Percentiles rank a stretch among this genome's conserved stretches.
These are phyloP conservation scores for Fraxinus cuspidata DNA, from an alignment of 257 asterid genomes.

Conservation along the genomic window DNA sequence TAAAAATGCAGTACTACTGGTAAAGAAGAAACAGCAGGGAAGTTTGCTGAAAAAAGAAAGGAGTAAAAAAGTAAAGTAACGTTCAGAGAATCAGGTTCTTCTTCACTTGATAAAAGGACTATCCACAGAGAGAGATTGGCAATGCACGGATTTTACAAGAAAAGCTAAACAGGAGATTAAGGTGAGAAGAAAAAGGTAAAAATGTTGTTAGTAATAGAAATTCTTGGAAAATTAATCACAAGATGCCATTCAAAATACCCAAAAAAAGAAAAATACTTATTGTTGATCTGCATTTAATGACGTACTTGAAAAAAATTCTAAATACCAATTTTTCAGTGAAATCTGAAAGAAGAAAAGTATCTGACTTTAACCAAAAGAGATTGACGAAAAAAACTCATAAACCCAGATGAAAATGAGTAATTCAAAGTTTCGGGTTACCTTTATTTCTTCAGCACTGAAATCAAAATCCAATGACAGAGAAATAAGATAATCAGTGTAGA, in stretches of 20 bases:
- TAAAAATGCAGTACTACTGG: too few species aligned
- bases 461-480: background rate
- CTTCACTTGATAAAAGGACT: constrained; percentile 44
- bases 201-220: constrained; percentile 10
- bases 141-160: constrained; percentile 24
- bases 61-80: constrained; percentile 34
- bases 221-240: constrained; percentile 17
- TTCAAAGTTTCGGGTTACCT: constrained; percentile 5
- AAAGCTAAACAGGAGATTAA: background rate
- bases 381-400: background rate
- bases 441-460: background rate
- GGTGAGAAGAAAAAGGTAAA: constrained; percentile 8
- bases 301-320: constrained; percentile 15
- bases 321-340: background rate
- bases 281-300: constrained; percentile 11
- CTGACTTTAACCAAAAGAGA: background rate
- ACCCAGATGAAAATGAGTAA: background rate
- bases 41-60: constrained; percentile 27
- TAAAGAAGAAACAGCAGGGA: constrained; percentile 21
- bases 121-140: background rate
- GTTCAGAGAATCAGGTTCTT: constrained; percentile 70
- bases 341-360: background rate
- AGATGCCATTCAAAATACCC: constrained; percentile 24
- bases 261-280: constrained; percentile 21
- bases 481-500: background rate